Conservation (phyloP, 202 grass and related monocot species). For the Digitaria exilis region DNA sequence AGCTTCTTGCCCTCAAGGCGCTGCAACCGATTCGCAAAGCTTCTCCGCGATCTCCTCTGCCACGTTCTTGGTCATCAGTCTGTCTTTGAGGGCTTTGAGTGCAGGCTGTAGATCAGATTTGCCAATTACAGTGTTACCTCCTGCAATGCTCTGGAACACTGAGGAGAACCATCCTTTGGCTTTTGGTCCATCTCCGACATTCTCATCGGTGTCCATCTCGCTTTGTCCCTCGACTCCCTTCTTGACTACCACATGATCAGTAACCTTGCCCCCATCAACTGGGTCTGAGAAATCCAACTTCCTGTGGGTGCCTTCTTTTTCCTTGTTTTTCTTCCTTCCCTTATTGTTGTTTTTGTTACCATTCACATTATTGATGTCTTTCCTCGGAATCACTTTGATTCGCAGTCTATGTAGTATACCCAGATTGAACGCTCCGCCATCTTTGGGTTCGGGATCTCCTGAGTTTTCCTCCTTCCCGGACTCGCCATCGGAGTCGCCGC, state of each 20-base stretch:
- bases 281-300: slow-evolving; percentile 67
- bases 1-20: slow-evolving; percentile 63
- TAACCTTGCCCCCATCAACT: slow-evolving; percentile 37
- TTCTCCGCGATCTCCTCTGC: slow-evolving; percentile 69
- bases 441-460: not conserved
- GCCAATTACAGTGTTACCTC: slow-evolving; percentile 2
- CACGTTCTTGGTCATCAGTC: slow-evolving; percentile 60
- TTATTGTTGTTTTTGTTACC: not conserved
- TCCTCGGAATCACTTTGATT: too few species aligned
- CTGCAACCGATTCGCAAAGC: slow-evolving; percentile 62
- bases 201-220: slow-evolving; percentile 63
- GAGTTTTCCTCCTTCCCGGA: not conserved
- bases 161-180: slow-evolving; percentile 73
- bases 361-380: too few species aligned
- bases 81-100: not conserved
- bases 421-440: not conserved
- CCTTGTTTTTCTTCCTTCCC: not conserved
- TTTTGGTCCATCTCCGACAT: slow-evolving; percentile 39
- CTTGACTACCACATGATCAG: slow-evolving; percentile 24
- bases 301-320: not conserved
- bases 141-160: slow-evolving; percentile 63
- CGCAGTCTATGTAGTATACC: not conserved
- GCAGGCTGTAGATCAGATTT: not conserved
- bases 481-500: slow-evolving; percentile 40
- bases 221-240: slow-evolving; percentile 53